Percentiles rank a stretch among this genome's conserved stretches.
Evolutionary conservation across 2,329 filamentous ascomycete species (phyloP).

Genomic region (Paecilomyces fulvus): DNA sequence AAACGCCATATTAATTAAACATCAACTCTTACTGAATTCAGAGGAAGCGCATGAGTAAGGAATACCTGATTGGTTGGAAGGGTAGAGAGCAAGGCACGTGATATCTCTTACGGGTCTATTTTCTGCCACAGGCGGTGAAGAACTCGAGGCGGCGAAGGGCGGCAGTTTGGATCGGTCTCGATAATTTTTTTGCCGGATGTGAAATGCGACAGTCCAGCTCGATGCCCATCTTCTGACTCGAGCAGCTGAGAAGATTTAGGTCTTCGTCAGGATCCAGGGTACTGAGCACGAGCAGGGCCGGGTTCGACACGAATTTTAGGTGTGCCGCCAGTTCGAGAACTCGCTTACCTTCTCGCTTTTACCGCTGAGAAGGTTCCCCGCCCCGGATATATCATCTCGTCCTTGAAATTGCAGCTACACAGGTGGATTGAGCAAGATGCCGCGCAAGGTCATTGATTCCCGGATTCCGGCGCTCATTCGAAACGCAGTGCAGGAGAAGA

Average conservation of each 20-base stretch:
- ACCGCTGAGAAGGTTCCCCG: conserved; percentile 2
- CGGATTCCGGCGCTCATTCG: conserved; percentile 84
- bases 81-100: background rate
- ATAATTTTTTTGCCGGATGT: conserved; percentile 1
- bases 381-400: conserved; percentile 5
- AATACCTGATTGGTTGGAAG: background rate
- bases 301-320: background rate
- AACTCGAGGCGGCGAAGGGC: conserved; percentile 10
- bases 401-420: conserved; percentile 1
- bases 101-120: background rate
- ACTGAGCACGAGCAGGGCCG: background rate
- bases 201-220: background rate
- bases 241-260: background rate
- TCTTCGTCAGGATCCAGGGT: background rate
- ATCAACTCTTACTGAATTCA: no score
- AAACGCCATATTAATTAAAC: no score
- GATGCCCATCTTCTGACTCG: background rate
- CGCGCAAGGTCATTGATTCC: conserved; percentile 60
- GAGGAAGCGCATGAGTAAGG: background rate
- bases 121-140: conserved; percentile 7
- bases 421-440: conserved; percentile 20
- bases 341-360: background rate
- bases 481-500: conserved; percentile 89
- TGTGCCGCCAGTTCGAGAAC: background rate
- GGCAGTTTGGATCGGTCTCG: conserved; percentile 22